These are phyloP conservation scores for Yarrowia sp. DNA, from an alignment of 805 yeast species.

Conservation along the genomic window DNA sequence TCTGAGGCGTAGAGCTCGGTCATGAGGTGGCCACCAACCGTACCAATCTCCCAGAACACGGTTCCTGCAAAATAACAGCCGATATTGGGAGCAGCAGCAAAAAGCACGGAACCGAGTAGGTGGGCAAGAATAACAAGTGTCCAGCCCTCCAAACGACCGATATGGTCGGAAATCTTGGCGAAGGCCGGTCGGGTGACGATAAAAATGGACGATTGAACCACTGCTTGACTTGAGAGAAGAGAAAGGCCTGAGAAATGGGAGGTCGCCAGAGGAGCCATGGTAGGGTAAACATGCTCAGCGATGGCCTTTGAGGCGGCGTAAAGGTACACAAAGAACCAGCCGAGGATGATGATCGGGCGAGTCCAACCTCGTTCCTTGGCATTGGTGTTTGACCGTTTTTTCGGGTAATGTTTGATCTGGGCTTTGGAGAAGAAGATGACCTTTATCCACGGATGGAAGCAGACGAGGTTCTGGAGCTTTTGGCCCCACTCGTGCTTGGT, in stretches of 20 bases:
- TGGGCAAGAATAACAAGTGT: not conserved
- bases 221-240: constrained; percentile 11
- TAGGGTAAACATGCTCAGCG: constrained; percentile 10
- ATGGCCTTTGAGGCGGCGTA: constrained; percentile 16
- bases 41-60: constrained; percentile 25
- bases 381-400: constrained; percentile 1
- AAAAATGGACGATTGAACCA: constrained; percentile 5
- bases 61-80: constrained; percentile 24
- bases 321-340: constrained; percentile 27
- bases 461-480: not conserved
- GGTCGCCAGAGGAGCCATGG: constrained; percentile 24
- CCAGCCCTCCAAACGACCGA: constrained; percentile 31
- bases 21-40: constrained; percentile 32
- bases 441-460: constrained; percentile 21
- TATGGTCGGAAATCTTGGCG: constrained; percentile 30
- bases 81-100: constrained; percentile 15
- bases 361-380: constrained; percentile 38
- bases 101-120: not conserved
- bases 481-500: not conserved
- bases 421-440: constrained; percentile 15
- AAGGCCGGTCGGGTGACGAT: constrained; percentile 21
- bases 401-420: constrained; percentile 25
- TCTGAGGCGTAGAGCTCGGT: constrained; percentile 31
- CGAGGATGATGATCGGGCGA: not conserved
- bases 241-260: constrained; percentile 18